These are phyloP conservation scores for Amauroascus verrucosus DNA, from an alignment of 2,329 filamentous ascomycete genomes.

Conservation along the genomic window DNA sequence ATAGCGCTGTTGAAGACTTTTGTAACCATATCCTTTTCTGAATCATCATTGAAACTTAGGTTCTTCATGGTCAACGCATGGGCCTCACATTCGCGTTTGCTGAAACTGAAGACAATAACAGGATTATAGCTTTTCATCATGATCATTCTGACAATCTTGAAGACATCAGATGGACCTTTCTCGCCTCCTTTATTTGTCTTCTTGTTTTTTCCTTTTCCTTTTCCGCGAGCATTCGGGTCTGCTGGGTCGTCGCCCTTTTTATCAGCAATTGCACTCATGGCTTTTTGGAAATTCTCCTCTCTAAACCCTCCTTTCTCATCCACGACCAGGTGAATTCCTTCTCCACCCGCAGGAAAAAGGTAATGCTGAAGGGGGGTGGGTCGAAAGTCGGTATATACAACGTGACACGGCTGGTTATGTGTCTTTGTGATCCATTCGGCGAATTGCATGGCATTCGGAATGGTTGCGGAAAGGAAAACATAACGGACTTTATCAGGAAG, in stretches of 20 bases:
- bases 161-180: slow-evolving; percentile 66
- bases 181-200: slow-evolving; percentile 80
- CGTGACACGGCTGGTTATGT: slow-evolving; percentile 93
- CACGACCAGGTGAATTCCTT: slow-evolving; percentile 86
- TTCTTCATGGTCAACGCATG: slow-evolving; percentile 78
- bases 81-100: slow-evolving; percentile 90
- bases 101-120: slow-evolving; percentile 99
- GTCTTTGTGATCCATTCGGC: slow-evolving; percentile 99
- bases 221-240: slow-evolving; percentile 67
- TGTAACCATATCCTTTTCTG: slow-evolving; percentile 85
- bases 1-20: slow-evolving; percentile 93
- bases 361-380: slow-evolving; percentile 96
- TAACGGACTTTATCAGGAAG: slow-evolving; percentile 97
- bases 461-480: slow-evolving; percentile 95
- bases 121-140: slow-evolving; percentile 96
- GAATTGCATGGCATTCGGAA: slow-evolving; percentile 98
- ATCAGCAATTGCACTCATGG: slow-evolving; percentile 81
- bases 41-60: slow-evolving; percentile 90
- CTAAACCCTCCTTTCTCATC: slow-evolving; percentile 95
- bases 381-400: slow-evolving; percentile 97
- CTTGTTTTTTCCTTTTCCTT: slow-evolving; percentile 85
- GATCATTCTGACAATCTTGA: slow-evolving; percentile 98
- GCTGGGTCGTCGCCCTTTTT: slow-evolving; percentile 76
- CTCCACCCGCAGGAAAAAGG: slow-evolving; percentile 86
- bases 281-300: slow-evolving; percentile 94